A percentile compares a stretch with the other conserved stretches of the same genome.
These are phyloP conservation scores for Pseudonectria buxi DNA, from an alignment of 2,329 filamentous ascomycete species.

Conservation along the genomic window DNA sequence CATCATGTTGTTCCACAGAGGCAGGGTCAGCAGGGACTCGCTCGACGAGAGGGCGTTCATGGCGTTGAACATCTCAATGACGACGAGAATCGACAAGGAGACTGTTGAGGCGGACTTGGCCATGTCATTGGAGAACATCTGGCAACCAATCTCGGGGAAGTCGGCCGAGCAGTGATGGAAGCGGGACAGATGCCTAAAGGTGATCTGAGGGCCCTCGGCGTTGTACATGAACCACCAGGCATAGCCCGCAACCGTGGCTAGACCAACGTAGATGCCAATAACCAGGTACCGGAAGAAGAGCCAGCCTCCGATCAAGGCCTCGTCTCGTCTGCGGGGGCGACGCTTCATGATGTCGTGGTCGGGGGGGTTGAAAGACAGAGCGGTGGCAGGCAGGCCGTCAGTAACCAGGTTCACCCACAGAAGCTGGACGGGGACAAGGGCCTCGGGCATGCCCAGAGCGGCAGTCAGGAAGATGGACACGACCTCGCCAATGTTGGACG, in stretches of 20 bases:
- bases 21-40: conserved; percentile 87
- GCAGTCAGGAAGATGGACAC: conserved; percentile 98
- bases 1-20: conserved; percentile 98
- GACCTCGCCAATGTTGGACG: conserved; percentile 97
- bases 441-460: conserved; percentile 94
- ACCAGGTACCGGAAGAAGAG: conserved; percentile 96
- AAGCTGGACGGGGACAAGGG: conserved; percentile 91
- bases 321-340: conserved; percentile 83
- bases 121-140: conserved; percentile 83
- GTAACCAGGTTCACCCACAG: conserved; percentile 99
- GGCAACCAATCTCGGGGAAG: conserved; percentile 84
- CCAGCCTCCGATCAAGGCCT: conserved; percentile 89
- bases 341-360: conserved; percentile 98
- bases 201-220: conserved; percentile 80
- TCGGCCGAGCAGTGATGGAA: conserved; percentile 88
- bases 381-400: conserved; percentile 91
- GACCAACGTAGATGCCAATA: conserved; percentile 89
- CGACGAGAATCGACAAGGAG: conserved; percentile 83
- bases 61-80: conserved; percentile 99
- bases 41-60: conserved; percentile 96
- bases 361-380: conserved; percentile 95
- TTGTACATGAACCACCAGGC: conserved; percentile 99
- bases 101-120: conserved; percentile 88
- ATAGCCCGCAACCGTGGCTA: conserved; percentile 92
- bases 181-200: conserved; percentile 79